phyloP scores from a whole-genome alignment of 306 rosid genomes.

The Quercus variabilis region DNA sequence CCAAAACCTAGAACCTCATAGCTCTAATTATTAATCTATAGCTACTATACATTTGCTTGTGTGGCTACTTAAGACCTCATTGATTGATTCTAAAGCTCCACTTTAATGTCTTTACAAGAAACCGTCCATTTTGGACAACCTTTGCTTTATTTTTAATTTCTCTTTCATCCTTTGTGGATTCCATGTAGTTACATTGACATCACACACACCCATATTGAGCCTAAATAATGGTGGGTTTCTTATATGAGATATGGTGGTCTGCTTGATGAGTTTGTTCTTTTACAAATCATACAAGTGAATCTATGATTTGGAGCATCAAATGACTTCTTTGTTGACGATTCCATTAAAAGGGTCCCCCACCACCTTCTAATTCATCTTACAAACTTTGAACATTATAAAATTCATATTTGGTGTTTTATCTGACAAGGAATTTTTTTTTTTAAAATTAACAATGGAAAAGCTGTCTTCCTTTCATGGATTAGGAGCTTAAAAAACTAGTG shows the following conservation, averaged over 20 bases:
- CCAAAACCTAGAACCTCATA: not conserved
- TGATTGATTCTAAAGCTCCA: slow-evolving; percentile 2
- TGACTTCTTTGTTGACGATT: slow-evolving; percentile 18
- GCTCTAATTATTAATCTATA: not conserved
- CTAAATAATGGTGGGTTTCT: slow-evolving; percentile 11
- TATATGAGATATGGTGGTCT: not conserved
- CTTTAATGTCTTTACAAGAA: not conserved
- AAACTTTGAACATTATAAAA: not conserved
- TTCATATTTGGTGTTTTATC: not conserved
- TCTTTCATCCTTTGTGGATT: slow-evolving; percentile 21
- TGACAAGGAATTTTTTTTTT: not conserved
- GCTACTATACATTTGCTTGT: not conserved
- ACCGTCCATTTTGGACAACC: not conserved
- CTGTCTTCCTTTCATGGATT: too few relatives aligned
- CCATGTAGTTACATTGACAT: slow-evolving; percentile 32
- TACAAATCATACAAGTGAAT: not conserved
- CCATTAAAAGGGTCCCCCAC: slow-evolving; percentile 15
- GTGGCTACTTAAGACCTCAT: not conserved
- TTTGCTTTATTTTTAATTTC: not conserved
- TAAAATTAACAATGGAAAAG: too few relatives aligned
- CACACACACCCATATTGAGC: not conserved
- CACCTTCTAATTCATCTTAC: not conserved
- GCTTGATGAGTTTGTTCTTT: not conserved
- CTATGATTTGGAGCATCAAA: too few relatives aligned
- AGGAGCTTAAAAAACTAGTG: too few relatives aligned